Evolutionary conservation across 768 basidiomycete genomes (phyloP).

Genomic region (Rhizopogon roseolus): DNA sequence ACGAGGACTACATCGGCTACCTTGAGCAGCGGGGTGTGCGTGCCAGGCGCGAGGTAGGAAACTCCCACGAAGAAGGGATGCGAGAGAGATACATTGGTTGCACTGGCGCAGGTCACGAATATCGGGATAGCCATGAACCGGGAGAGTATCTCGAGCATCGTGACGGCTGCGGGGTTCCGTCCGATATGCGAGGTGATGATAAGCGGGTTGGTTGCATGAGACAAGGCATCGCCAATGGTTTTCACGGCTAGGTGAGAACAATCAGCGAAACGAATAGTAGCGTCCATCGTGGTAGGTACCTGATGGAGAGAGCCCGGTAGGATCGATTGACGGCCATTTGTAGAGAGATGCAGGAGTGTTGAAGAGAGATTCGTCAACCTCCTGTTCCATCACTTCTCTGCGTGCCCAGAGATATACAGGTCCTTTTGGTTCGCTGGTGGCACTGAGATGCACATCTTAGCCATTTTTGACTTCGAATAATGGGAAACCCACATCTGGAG

Average conservation of each 20-base stretch:
- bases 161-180: conserved; percentile 44
- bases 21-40: conserved; percentile 42
- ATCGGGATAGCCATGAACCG: conserved; percentile 51
- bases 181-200: conserved; percentile 65
- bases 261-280: not conserved
- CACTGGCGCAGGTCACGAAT: conserved; percentile 44
- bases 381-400: conserved; percentile 67
- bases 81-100: conserved; percentile 50
- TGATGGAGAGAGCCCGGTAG: conserved; percentile 38
- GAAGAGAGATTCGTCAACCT: conserved; percentile 39
- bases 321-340: conserved; percentile 53
- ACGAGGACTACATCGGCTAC: conserved; percentile 60
- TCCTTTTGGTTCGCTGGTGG: conserved; percentile 65
- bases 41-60: conserved; percentile 41
- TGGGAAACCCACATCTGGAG: conserved; percentile 51
- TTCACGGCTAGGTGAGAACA: conserved; percentile 19
- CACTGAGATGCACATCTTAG: conserved; percentile 32
- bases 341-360: conserved; percentile 19
- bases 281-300: conserved; percentile 18
- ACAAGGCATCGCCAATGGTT: conserved; percentile 44
- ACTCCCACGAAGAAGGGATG: conserved; percentile 51
- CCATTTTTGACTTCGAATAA: not conserved
- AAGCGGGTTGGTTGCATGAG: conserved; percentile 48
- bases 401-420: conserved; percentile 73
- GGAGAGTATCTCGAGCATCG: conserved; percentile 43